Conservation (phyloP, 2,329 filamentous ascomycete genomes). For the Stagonosporopsis vannaccii region DNA sequence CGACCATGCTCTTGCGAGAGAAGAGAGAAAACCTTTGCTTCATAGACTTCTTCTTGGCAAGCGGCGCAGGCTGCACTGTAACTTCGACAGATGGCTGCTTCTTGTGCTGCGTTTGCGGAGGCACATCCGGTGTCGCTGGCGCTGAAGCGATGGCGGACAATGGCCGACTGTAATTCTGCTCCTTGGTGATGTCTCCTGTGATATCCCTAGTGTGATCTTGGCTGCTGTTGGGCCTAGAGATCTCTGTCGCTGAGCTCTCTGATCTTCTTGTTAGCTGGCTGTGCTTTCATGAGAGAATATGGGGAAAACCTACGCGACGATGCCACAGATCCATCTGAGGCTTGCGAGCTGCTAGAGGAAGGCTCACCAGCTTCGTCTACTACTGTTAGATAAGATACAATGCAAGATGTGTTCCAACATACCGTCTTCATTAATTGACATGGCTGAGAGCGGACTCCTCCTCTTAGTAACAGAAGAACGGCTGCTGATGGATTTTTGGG, state of each 20-base stretch:
- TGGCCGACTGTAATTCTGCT: conserved; percentile 15
- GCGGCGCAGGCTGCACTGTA: not conserved
- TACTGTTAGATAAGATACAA: not conserved
- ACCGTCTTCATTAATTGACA: conserved; percentile 19
- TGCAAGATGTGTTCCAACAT: not conserved
- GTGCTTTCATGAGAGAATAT: too few species aligned
- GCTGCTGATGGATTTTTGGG: conserved; percentile 10
- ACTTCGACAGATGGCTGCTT: conserved; percentile 14
- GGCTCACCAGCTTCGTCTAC: conserved; percentile 14
- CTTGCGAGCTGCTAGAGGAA: conserved; percentile 12
- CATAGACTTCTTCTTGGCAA: conserved; percentile 4
- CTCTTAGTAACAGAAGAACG: conserved; percentile 14
- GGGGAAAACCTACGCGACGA: conserved; percentile 11
- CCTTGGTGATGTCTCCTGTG: conserved; percentile 2
- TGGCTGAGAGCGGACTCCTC: conserved; percentile 13
- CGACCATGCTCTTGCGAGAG: conserved; percentile 16
- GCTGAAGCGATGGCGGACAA: conserved; percentile 6
- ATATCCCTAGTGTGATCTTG: conserved; percentile 8
- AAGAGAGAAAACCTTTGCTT: conserved; percentile 21
- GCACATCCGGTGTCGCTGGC: not conserved
- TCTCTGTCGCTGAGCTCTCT: conserved; percentile 20
- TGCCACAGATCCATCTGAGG: conserved; percentile 12
- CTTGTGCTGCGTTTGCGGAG: not conserved
- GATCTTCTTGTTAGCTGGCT: not conserved
- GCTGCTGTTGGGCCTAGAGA: conserved; percentile 18